phyloP scores from a whole-genome alignment of 257 asterid genomes.

The Solanum pimpinellifolium region DNA sequence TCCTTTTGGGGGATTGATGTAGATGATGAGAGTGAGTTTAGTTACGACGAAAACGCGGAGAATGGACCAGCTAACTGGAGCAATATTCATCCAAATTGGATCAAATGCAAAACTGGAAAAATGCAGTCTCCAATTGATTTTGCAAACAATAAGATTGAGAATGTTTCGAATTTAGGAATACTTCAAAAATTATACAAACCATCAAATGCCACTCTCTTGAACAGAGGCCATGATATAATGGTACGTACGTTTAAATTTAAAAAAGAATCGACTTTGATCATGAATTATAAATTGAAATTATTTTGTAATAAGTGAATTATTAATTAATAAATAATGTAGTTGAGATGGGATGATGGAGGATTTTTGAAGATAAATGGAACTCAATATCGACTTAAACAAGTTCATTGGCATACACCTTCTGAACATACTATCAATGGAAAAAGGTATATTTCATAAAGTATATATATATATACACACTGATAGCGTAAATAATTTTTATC shows the following conservation, averaged over 20 bases:
- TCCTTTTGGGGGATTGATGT: neutral
- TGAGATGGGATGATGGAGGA: slow-evolving; percentile 47
- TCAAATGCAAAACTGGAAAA: slow-evolving; percentile 29
- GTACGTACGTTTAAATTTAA: slow-evolving; percentile 12
- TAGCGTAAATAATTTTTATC: neutral
- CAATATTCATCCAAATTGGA: slow-evolving; percentile 50
- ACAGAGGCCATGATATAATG: slow-evolving; percentile 82
- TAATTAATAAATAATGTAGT: slow-evolving; percentile 14
- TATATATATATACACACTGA: neutral
- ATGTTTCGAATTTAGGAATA: slow-evolving; percentile 33
- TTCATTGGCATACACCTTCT: slow-evolving; percentile 61
- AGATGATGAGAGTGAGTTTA: slow-evolving; percentile 59
- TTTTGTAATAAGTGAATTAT: neutral
- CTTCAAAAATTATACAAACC: slow-evolving; percentile 29
- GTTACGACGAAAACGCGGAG: slow-evolving; percentile 28
- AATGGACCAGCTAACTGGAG: slow-evolving; percentile 68
- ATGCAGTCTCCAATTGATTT: slow-evolving; percentile 77
- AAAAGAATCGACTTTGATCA: neutral
- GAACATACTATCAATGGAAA: slow-evolving; percentile 53
- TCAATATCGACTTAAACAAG: slow-evolving; percentile 32
- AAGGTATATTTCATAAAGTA: slow-evolving; percentile 11
- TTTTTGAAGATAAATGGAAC: slow-evolving; percentile 40
- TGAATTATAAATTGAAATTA: neutral
- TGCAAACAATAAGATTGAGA: slow-evolving; percentile 30
- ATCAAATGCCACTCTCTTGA: slow-evolving; percentile 48